phyloP scores from a whole-genome alignment of 305 asterid genomes.

The Fraxinus albicans region DNA sequence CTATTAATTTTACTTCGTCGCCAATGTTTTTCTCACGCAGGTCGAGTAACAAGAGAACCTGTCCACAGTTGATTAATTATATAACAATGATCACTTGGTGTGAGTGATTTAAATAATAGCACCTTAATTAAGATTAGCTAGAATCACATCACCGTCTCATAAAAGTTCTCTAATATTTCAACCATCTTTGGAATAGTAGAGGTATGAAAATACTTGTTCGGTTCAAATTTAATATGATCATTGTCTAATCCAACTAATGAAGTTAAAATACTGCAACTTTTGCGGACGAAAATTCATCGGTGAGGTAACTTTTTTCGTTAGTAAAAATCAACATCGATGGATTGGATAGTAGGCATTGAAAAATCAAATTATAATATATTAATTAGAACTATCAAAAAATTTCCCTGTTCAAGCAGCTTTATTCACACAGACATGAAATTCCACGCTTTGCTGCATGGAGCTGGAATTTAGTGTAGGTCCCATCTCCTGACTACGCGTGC shows the following conservation, averaged over 20 bases:
- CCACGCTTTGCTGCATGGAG: neutral
- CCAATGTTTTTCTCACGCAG: neutral
- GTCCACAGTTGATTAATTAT: too few species aligned
- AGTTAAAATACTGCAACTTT: neutral
- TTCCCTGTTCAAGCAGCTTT: neutral
- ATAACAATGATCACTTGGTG: neutral
- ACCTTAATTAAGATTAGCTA: neutral
- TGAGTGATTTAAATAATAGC: too few species aligned
- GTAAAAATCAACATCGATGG: neutral
- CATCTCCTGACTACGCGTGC: neutral
- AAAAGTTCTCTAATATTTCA: neutral
- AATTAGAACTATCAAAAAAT: too few species aligned
- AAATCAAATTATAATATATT: too few species aligned
- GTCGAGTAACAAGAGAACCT: neutral
- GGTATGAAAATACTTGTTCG: neutral
- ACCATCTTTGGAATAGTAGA: neutral
- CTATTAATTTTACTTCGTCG: neutral
- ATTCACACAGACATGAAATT: neutral
- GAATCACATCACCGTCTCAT: neutral
- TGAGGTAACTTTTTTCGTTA: neutral
- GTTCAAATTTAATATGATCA: neutral
- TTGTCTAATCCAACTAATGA: neutral
- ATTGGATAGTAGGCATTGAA: neutral
- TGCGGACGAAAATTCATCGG: neutral
- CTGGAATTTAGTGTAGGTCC: neutral